Evolutionary conservation across 768 basidiomycete species (phyloP), one percentile per base, ranked within the genome.

Genomic region (Inosperma sp.): DNA sequence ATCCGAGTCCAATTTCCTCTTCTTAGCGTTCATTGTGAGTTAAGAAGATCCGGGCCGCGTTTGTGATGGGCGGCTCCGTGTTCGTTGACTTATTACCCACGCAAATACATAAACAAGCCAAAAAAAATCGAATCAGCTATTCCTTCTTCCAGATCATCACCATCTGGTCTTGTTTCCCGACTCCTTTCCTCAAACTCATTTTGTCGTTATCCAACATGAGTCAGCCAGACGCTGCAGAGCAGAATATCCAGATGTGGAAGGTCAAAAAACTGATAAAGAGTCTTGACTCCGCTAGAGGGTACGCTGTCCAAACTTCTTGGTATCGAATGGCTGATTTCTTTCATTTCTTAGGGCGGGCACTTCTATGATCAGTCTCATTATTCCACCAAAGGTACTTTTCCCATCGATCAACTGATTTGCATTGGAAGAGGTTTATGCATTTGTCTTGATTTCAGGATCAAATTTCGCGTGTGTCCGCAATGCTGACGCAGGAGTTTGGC

Each of bases 261-360:
- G 86, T 95, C 72, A 93, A 94, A 77, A 97, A 96, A 76, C 89
- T 98, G 73, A 93, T 99, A 76, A 93, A 93, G 80, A 93, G 90
- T 72, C 83, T 98, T 72, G 91, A 97, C 67, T 76, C 85, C 43
- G 93, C 96, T 52, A 82, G 92, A 79, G 93, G 93, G 86, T 88
- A 34, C 33, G 22, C 36, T 27, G 59, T 42, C 23, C 29, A 35
- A 47, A 33, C 12, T 26, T 27, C 16, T 34, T 13, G 35, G 22
- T 17, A 52, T 59, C 52, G 17, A 43, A 37, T 59, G 63, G 60
- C 71, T 66, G 60, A 53, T 61, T 17, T 31, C 29, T 7, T 34
- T 45, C 30, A 26, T 35, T 54, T 51, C 26, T 34, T 58, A 93
- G 88, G 59, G 93, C 91, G 61, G 91, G 96, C 53, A 99, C 96